Percentiles rank a stretch among this genome's conserved stretches.
These are phyloP conservation scores for Fusarium pseudograminearum DNA, from an alignment of 2,329 filamentous ascomycete genomes.

Conservation along the genomic window DNA sequence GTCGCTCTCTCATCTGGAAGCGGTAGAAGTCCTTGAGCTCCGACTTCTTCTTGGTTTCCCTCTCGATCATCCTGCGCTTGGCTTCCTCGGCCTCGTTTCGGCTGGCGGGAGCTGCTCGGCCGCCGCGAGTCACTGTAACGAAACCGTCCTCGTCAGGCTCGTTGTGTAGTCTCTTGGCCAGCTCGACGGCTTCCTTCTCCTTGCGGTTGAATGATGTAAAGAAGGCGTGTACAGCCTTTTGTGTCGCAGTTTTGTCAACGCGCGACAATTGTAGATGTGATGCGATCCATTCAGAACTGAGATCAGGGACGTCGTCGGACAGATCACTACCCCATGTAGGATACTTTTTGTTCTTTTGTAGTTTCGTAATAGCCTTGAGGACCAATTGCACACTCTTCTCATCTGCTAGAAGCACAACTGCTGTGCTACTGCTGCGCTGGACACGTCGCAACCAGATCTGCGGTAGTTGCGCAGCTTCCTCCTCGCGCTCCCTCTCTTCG, in stretches of 20 bases:
- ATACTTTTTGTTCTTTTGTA: slow-evolving; percentile 68
- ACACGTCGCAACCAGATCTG: slow-evolving; percentile 78
- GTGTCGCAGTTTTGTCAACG: slow-evolving; percentile 74
- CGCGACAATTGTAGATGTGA: slow-evolving; percentile 78
- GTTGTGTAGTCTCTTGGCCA: slow-evolving; percentile 74
- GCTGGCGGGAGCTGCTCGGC: slow-evolving; percentile 78
- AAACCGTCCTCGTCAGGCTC: slow-evolving; percentile 96
- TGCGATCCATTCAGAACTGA: slow-evolving; percentile 71
- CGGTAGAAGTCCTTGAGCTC: slow-evolving; percentile 82
- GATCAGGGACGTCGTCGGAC: slow-evolving; percentile 63
- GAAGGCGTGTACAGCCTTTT: slow-evolving; percentile 83
- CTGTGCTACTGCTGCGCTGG: slow-evolving; percentile 79
- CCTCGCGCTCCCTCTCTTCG: slow-evolving; percentile 65
- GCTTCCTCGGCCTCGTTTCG: slow-evolving; percentile 76
- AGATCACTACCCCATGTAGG: slow-evolving; percentile 77
- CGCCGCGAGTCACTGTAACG: slow-evolving; percentile 87
- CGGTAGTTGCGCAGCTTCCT: slow-evolving; percentile 73
- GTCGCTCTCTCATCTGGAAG: slow-evolving; percentile 83
- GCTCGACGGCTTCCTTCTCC: slow-evolving; percentile 72
- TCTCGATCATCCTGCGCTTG: slow-evolving; percentile 70
- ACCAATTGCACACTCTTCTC: slow-evolving; percentile 80
- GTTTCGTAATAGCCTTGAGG: slow-evolving; percentile 78
- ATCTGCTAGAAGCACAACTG: slow-evolving; percentile 87
- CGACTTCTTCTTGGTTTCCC: slow-evolving; percentile 70
- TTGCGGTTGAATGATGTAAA: slow-evolving; percentile 83